Evolutionary conservation across 768 basidiomycete genomes (phyloP).

Genomic region (Trametes cinnabarina): DNA sequence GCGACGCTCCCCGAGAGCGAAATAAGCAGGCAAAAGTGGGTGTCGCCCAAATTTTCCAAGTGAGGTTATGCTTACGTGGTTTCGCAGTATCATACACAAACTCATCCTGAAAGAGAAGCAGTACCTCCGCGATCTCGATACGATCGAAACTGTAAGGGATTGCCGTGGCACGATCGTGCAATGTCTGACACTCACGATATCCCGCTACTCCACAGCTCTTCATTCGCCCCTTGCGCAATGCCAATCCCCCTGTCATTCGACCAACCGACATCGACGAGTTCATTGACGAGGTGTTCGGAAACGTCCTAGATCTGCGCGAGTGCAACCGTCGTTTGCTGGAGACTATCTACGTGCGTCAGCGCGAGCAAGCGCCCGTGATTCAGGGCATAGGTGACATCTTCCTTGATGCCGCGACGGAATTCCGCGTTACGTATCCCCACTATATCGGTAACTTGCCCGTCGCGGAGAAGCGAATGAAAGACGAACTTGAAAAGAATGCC

Average conservation of each 20-base stretch:
- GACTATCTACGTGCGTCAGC: conserved; percentile 80
- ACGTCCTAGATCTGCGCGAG: conserved; percentile 83
- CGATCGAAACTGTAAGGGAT: conserved; percentile 64
- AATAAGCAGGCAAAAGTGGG: conserved; percentile 73
- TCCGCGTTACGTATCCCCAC: conserved; percentile 79
- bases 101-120: conserved; percentile 87
- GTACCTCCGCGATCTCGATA: conserved; percentile 83
- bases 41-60: background rate
- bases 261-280: conserved; percentile 69
- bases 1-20: conserved; percentile 70
- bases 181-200: background rate
- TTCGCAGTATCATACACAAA: conserved; percentile 69
- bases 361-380: conserved; percentile 81
- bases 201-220: conserved; percentile 42
- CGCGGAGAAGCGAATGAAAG: conserved; percentile 84
- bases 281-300: conserved; percentile 87
- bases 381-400: conserved; percentile 87
- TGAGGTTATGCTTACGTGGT: background rate
- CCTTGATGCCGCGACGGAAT: conserved; percentile 82
- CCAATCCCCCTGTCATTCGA: conserved; percentile 54
- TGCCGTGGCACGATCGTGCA: conserved; percentile 32
- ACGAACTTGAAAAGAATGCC: conserved; percentile 78
- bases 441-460: conserved; percentile 83
- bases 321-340: conserved; percentile 83
- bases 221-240: conserved; percentile 51